A percentile compares a stretch with the other conserved stretches of the same genome.
Evolutionary conservation across 2,329 filamentous ascomycete genomes (phyloP).

Genomic region (Pseudogymnoascus sp.): DNA sequence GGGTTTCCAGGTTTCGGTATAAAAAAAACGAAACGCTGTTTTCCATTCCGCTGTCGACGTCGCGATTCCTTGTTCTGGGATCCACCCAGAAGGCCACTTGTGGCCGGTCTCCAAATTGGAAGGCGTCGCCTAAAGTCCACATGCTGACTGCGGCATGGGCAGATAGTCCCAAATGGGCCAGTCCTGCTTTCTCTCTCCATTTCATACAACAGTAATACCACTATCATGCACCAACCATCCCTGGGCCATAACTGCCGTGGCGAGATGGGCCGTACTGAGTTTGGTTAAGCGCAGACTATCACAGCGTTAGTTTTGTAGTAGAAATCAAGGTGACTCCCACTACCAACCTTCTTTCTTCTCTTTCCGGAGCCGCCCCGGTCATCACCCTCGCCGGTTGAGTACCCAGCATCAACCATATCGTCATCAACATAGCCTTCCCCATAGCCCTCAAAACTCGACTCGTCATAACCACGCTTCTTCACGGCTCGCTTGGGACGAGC

Average conservation of each 20-base stretch:
- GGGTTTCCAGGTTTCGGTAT: slow-evolving; percentile 1
- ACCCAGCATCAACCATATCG: slow-evolving; percentile 53
- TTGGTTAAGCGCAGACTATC: slow-evolving; percentile 3
- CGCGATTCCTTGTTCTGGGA: neutral
- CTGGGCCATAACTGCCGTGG: slow-evolving; percentile 45
- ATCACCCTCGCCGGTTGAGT: slow-evolving; percentile 67
- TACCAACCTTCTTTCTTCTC: slow-evolving; percentile 57
- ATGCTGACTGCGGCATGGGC: neutral
- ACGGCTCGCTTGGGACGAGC: slow-evolving; percentile 56
- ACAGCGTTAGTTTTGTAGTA: slow-evolving; percentile 9
- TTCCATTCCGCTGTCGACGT: neutral
- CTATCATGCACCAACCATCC: slow-evolving; percentile 49
- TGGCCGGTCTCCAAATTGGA: neutral
- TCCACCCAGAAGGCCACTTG: neutral
- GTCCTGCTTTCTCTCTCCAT: neutral
- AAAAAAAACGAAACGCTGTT: slow-evolving; percentile 6
- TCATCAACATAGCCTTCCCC: slow-evolving; percentile 65
- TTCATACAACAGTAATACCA: neutral
- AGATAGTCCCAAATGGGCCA: neutral
- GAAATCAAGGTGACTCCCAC: slow-evolving; percentile 10
- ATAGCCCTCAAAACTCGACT: slow-evolving; percentile 69
- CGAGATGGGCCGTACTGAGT: slow-evolving; percentile 21
- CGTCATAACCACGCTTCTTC: slow-evolving; percentile 71
- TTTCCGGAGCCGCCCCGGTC: slow-evolving; percentile 49
- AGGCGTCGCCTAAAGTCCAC: neutral